Evolutionary conservation across 2,329 filamentous ascomycete genomes (phyloP).

Genomic region (Pseudogymnoascus sp.): DNA sequence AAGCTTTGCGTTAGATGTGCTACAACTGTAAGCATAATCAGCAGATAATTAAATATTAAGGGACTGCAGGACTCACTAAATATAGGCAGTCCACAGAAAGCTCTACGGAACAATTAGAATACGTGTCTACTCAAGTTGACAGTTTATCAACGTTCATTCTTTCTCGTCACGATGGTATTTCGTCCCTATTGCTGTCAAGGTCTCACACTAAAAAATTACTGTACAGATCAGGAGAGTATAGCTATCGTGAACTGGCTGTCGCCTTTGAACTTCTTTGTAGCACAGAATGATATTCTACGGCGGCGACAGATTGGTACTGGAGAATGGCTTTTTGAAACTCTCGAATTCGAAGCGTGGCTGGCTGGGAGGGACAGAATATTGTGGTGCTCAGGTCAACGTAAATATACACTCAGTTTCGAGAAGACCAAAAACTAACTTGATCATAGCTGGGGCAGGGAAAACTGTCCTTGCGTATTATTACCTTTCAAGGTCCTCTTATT

Average conservation of each 20-base stretch:
- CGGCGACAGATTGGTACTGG: neutral
- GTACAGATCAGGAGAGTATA: neutral
- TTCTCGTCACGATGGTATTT: neutral
- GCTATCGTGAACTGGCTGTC: neutral
- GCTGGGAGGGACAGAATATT: neutral
- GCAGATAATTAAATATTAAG: neutral
- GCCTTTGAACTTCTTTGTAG: neutral
- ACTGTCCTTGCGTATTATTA: neutral
- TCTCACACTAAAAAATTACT: neutral
- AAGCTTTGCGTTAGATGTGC: slow-evolving; percentile 14
- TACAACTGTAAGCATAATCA: slow-evolving; percentile 17
- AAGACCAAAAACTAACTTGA: neutral
- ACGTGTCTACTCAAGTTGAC: neutral
- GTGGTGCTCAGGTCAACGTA: neutral
- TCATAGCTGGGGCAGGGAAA: neutral
- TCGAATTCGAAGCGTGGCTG: neutral
- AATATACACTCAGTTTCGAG: neutral
- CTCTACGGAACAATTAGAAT: neutral
- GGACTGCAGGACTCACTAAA: neutral
- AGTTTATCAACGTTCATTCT: neutral
- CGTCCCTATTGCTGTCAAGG: neutral
- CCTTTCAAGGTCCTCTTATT: neutral
- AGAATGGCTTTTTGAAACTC: neutral
- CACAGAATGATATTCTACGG: neutral
- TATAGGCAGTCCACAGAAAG: neutral